Base-by-base conservation (phyloP, 805 yeast species). In the Wickerhamomyces silvicola region DNA sequence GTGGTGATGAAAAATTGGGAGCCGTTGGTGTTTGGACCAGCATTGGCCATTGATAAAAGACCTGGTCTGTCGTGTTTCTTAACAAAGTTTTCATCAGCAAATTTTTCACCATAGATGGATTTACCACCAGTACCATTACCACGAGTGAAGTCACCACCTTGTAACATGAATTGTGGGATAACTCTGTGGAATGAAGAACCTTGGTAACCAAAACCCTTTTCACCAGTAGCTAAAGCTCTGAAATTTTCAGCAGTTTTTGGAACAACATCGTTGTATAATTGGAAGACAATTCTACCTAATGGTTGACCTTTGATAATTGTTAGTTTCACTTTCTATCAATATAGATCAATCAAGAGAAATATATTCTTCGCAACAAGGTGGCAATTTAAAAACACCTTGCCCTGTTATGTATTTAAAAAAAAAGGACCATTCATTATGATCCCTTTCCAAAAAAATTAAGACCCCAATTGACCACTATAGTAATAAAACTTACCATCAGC, bases 61-160 rank as follows among this genome's bases (percentile, higher is more conserved):
- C 87, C 72, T 71, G 94, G 78, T 63, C 77, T 70, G 68, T 69
- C 67, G 77, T 90, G 97, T 56, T 62, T 78, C 67, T 68, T 67
- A 56, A 53, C 44, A 57, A 82, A 82, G 74, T 80, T 81, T 60
- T 82, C 94, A 54, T 82, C 94, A 28, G 70, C 70, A 64, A 82
- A 82, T 59, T 72, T 78, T 39, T 72, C 77, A 50, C 90, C 90
- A 62, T 82, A 83, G 66, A 83, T 83, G 39, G 90, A 81, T 64
- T 80, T 81, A 64, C 98, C 98, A 63, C 98, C 98, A 54, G 94
- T 82, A 62, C 98, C 98, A 68, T 87, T 82, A 66, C 85, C 86
- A 66, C 72, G 69, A 62, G 92, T 82, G 77, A 84, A 81, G 65
- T 84, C 94, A 73, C 94, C 94, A 66, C 94, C 97, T 74, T 92